These are phyloP conservation scores for Lactifluus echinatus DNA, from an alignment of 768 basidiomycete species.

Conservation along the genomic window DNA sequence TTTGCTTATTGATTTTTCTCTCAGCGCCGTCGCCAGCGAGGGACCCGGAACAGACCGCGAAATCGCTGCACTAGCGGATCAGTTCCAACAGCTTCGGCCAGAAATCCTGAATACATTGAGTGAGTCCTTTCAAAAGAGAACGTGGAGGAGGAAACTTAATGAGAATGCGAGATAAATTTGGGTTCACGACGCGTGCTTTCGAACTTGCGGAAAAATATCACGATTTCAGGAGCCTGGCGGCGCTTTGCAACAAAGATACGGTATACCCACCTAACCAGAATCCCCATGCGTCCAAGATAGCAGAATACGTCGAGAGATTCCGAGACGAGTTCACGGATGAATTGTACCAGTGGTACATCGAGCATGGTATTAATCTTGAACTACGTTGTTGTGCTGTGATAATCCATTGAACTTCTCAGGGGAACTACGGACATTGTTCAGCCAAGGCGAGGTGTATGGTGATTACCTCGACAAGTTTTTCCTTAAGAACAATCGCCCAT, in stretches of 20 bases:
- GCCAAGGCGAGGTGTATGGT: conserved; percentile 55
- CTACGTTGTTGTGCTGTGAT: background rate
- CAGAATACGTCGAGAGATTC: conserved; percentile 67
- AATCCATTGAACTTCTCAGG: conserved; percentile 34
- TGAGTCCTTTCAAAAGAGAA: conserved; percentile 31
- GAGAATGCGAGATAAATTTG: conserved; percentile 46
- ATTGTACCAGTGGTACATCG: conserved; percentile 89
- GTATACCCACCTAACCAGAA: conserved; percentile 59
- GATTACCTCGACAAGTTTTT: conserved; percentile 70
- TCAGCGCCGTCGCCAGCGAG: conserved; percentile 38
- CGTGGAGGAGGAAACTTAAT: background rate
- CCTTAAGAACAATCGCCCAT: conserved; percentile 42
- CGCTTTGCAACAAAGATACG: conserved; percentile 64
- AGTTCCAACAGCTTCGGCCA: conserved; percentile 64
- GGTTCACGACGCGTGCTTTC: conserved; percentile 63
- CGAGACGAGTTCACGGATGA: conserved; percentile 80
- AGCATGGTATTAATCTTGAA: conserved; percentile 51
- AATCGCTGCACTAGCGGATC: conserved; percentile 48
- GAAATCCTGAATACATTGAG: conserved; percentile 74
- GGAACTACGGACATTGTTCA: conserved; percentile 74
- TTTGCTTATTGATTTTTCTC: background rate
- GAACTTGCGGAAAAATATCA: conserved; percentile 76
- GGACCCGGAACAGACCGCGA: conserved; percentile 48
- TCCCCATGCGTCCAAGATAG: conserved; percentile 52
- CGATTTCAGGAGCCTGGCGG: conserved; percentile 80